Evolutionary conservation across 2,329 filamentous ascomycete genomes (phyloP).

Genomic region (Aureobasidium subglaciale): DNA sequence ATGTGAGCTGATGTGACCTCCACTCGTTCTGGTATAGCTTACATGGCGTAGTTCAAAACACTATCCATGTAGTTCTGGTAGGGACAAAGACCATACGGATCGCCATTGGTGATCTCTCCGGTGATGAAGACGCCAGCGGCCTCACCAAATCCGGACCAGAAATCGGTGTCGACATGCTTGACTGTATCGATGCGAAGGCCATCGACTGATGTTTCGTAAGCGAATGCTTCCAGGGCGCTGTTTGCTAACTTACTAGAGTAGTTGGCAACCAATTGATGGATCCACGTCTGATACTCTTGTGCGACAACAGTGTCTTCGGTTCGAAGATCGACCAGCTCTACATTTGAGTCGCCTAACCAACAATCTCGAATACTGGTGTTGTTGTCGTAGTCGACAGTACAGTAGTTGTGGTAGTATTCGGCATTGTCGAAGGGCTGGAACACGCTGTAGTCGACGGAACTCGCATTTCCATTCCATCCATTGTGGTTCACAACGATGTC

Average conservation of each 20-base stretch:
- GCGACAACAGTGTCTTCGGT: constrained; percentile 48
- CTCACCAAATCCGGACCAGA: constrained; percentile 33
- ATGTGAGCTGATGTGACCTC: constrained; percentile 20
- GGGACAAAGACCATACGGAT: constrained; percentile 32
- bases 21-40: constrained; percentile 4
- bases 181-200: constrained; percentile 47
- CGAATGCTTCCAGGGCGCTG: neutral
- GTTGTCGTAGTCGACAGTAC: constrained; percentile 50
- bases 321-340: constrained; percentile 56
- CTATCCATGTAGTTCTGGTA: constrained; percentile 39
- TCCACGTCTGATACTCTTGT: constrained; percentile 51
- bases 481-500: constrained; percentile 34
- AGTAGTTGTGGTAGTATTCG: constrained; percentile 47
- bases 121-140: constrained; percentile 37
- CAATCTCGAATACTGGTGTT: constrained; percentile 37
- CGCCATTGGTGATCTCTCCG: constrained; percentile 39
- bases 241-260: constrained; percentile 40
- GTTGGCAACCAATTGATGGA: constrained; percentile 49
- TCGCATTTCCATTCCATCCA: constrained; percentile 26
- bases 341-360: constrained; percentile 48
- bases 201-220: constrained; percentile 33
- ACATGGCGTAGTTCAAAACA: constrained; percentile 42
- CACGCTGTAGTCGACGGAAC: constrained; percentile 26
- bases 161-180: constrained; percentile 38
- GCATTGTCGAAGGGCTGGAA: constrained; percentile 35